phyloP scores from a whole-genome alignment of 805 yeast species.

The Nakazawaea molendinolei region DNA sequence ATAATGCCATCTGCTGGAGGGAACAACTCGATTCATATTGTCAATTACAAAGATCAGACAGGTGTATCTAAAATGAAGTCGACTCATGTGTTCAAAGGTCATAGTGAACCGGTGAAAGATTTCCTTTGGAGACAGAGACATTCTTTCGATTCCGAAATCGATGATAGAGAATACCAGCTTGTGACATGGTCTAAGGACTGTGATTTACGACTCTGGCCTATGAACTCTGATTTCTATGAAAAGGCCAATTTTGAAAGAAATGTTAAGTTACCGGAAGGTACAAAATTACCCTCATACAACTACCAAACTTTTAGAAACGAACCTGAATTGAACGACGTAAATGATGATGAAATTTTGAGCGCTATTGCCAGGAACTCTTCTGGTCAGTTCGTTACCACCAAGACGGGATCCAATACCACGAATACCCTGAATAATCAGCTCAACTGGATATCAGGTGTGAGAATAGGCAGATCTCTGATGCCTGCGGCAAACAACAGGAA shows the following conservation, averaged over 20 bases:
- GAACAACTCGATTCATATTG: conserved; percentile 49
- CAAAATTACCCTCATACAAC: conserved; percentile 30
- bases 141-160: conserved; percentile 33
- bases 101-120: conserved; percentile 78
- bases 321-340: conserved; percentile 24
- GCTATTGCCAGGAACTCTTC: conserved; percentile 13
- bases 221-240: conserved; percentile 40
- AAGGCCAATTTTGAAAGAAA: conserved; percentile 36
- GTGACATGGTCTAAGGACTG: conserved; percentile 93
- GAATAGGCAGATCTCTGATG: conserved; percentile 53
- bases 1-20: conserved; percentile 92
- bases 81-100: conserved; percentile 65
- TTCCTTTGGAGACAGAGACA: conserved; percentile 79
- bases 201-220: conserved; percentile 79
- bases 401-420: conserved; percentile 25
- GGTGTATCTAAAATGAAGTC: conserved; percentile 40
- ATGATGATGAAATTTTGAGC: conserved; percentile 7
- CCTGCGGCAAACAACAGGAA: conserved; percentile 24
- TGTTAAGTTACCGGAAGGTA: conserved; percentile 24
- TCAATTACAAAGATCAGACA: conserved; percentile 35
- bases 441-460: conserved; percentile 91
- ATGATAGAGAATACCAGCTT: conserved; percentile 80
- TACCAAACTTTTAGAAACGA: conserved; percentile 44
- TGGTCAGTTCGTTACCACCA: conserved; percentile 16
- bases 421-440: conserved; percentile 42